A percentile compares a stretch with the other conserved stretches of the same genome.
Evolutionary conservation across 441 rosid genomes (phyloP).

Genomic region (Eruca vesicaria): DNA sequence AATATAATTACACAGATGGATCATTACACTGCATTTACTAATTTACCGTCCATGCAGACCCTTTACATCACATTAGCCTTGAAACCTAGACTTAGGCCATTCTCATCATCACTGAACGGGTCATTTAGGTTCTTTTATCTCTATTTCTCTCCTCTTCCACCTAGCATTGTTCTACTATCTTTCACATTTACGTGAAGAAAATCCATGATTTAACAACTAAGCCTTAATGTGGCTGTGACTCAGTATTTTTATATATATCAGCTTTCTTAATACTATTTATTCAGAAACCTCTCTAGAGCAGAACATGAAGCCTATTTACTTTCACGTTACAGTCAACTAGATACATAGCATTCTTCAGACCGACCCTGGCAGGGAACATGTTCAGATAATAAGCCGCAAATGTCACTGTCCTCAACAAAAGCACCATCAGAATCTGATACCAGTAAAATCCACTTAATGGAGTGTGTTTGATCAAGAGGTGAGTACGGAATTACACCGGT

Average conservation of each 20-base stretch:
- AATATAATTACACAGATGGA: neutral
- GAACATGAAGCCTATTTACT: neutral
- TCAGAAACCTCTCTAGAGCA: neutral
- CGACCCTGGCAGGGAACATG: conserved; percentile 23
- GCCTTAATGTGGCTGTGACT: conserved; percentile 49
- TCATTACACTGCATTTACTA: neutral
- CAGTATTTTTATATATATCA: neutral
- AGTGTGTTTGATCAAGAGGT: neutral
- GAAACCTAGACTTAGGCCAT: neutral
- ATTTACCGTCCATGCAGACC: neutral
- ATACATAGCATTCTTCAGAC: conserved; percentile 58
- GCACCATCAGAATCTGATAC: conserved; percentile 1
- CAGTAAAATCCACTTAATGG: neutral
- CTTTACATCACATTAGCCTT: neutral
- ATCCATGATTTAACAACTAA: neutral
- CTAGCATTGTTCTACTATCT: no score
- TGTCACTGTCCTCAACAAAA: conserved; percentile 9
- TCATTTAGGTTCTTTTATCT: no score
- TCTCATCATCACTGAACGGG: neutral
- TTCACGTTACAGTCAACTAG: conserved; percentile 43
- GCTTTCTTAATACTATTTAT: neutral
- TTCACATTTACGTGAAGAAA: neutral
- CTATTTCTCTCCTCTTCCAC: neutral
- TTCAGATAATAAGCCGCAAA: conserved; percentile 19
- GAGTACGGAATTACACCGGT: neutral